A percentile compares a stretch with the other conserved stretches of the same genome.
These are phyloP conservation scores for Exophiala mesophila DNA, from an alignment of 2,329 filamentous ascomycete genomes.

Conservation along the genomic window DNA sequence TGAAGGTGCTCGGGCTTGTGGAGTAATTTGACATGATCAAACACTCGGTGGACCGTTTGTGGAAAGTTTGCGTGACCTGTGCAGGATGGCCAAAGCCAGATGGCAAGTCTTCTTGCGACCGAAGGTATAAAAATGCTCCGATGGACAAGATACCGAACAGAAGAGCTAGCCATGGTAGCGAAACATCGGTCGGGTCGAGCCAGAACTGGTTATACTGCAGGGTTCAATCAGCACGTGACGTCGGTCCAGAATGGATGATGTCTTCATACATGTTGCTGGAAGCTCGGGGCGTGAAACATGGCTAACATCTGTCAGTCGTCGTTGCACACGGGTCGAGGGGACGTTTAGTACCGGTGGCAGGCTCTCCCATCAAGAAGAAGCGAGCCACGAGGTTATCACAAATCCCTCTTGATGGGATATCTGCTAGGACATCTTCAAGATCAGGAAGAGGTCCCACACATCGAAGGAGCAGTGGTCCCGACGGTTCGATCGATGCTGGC, in stretches of 20 bases:
- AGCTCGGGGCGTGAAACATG: not conserved
- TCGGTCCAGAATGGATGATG: not conserved
- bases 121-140: not conserved
- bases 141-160: slow-evolving; percentile 47
- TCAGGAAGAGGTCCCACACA: not conserved
- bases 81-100: slow-evolving; percentile 44
- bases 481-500: not conserved
- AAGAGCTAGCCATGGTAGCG: slow-evolving; percentile 47
- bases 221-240: not conserved
- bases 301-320: slow-evolving; percentile 7
- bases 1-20: slow-evolving; percentile 45
- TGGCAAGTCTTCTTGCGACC: slow-evolving; percentile 19
- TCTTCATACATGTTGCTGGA: slow-evolving; percentile 1
- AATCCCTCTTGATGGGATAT: not conserved
- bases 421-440: not conserved
- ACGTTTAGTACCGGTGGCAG: not conserved
- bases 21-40: slow-evolving; percentile 49
- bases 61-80: slow-evolving; percentile 34
- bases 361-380: not conserved
- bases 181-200: slow-evolving; percentile 43
- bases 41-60: slow-evolving; percentile 43
- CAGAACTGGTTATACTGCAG: slow-evolving; percentile 49
- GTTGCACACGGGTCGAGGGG: not conserved
- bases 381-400: not conserved
- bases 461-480: slow-evolving; percentile 1